These are phyloP conservation scores for Microcos paniculata DNA, from an alignment of 345 rosid genomes.

Conservation along the genomic window DNA sequence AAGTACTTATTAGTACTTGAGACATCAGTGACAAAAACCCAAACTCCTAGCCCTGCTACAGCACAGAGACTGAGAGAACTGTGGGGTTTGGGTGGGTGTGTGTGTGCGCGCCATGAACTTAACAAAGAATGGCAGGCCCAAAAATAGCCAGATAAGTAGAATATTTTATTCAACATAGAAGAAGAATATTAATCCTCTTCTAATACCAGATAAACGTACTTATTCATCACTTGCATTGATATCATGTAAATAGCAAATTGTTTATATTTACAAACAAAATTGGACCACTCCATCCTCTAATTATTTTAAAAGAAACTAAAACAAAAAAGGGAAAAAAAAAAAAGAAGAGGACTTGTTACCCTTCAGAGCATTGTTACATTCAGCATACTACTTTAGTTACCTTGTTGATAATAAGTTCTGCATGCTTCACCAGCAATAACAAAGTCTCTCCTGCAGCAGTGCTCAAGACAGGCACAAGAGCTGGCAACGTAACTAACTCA, in stretches of 20 bases:
- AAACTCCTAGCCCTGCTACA: not conserved
- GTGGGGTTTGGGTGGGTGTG: not conserved
- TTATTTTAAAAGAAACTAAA: not conserved
- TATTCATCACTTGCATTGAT: not conserved
- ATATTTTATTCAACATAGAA: not conserved
- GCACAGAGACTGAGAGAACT: not conserved
- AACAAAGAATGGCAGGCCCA: not conserved
- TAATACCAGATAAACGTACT: not conserved
- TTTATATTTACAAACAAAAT: not conserved
- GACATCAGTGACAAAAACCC: not conserved
- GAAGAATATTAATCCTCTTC: not conserved
- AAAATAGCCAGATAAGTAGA: too few relatives aligned
- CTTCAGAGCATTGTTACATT: not conserved
- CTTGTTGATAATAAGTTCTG: constrained; percentile 91
- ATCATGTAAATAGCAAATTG: not conserved
- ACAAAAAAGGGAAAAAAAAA: not conserved
- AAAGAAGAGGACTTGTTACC: not conserved
- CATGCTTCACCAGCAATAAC: constrained; percentile 82
- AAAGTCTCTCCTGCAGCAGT: constrained; percentile 91
- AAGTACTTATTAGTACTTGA: not conserved
- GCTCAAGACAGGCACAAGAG: constrained; percentile 88
- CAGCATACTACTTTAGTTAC: constrained; percentile 33
- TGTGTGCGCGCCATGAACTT: not conserved
- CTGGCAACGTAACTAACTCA: constrained; percentile 86
- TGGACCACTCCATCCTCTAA: not conserved